Percentiles rank a stretch among this genome's conserved stretches.
Conservation (phyloP, 2,329 filamentous ascomycete species). For the Venturia carpophila region DNA sequence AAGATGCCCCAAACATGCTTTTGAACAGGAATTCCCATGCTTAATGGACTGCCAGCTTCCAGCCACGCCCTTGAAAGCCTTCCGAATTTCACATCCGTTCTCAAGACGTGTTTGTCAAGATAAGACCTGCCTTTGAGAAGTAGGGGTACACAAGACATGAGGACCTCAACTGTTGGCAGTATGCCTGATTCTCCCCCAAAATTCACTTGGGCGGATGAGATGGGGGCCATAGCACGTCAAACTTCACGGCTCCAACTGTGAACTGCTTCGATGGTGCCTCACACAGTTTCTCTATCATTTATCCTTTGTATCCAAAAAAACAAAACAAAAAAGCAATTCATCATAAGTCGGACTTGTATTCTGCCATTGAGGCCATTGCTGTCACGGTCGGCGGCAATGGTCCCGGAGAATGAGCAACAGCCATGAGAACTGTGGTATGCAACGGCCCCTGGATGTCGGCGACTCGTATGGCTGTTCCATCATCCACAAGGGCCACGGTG, state of each 20-base stretch:
- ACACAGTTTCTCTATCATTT: neutral
- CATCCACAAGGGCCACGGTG: conserved; percentile 4
- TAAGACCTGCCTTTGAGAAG: neutral
- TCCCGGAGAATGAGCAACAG: neutral
- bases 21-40: no score
- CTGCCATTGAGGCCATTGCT: neutral
- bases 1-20: no score
- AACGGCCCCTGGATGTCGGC: neutral
- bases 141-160: neutral
- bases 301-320: no score
- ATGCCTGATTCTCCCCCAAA: neutral
- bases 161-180: neutral
- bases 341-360: conserved; percentile 3
- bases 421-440: neutral
- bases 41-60: no score
- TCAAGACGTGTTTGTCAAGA: neutral
- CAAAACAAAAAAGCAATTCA: no score
- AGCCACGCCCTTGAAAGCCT: no score
- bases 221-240: no score
- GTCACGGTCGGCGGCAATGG: neutral
- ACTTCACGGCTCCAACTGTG: neutral
- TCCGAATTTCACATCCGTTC: no score
- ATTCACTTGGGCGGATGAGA: neutral
- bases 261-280: neutral
- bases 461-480: neutral